A percentile compares a stretch with the other conserved stretches of the same genome.
Conservation (phyloP, 345 rosid genomes). For the Moricandia arvensis region DNA sequence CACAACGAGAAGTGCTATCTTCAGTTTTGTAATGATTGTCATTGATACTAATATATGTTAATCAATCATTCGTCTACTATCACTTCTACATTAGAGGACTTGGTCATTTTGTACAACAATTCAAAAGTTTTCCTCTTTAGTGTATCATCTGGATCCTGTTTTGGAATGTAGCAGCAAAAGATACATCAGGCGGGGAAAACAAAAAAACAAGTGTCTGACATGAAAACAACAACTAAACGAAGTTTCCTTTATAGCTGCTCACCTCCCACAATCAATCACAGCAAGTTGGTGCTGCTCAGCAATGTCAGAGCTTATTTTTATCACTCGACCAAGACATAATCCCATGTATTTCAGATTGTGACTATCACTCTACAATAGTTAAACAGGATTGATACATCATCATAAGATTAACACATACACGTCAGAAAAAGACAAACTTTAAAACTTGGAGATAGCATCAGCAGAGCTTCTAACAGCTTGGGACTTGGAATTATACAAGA, state of each 20-base stretch:
- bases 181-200: not conserved
- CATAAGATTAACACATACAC: constrained; percentile 10
- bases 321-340: constrained; percentile 89
- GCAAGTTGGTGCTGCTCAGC: constrained; percentile 99
- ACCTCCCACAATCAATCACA: constrained; percentile 99
- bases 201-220: not conserved
- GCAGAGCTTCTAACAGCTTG: constrained; percentile 86
- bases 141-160: constrained; percentile 99
- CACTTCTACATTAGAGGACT: constrained; percentile 95
- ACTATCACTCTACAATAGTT: constrained; percentile 80
- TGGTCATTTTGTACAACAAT: constrained; percentile 91
- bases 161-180: constrained; percentile 7
- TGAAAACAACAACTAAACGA: not conserved
- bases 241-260: constrained; percentile 30
- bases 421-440: constrained; percentile 52
- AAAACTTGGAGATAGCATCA: constrained; percentile 77
- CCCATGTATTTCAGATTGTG: constrained; percentile 97
- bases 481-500: constrained; percentile 80
- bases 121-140: constrained; percentile 95
- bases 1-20: constrained; percentile 94
- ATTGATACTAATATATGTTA: constrained; percentile 90
- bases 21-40: constrained; percentile 97
- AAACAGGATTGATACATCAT: constrained; percentile 11
- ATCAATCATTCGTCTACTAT: constrained; percentile 97
- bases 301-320: constrained; percentile 85